A percentile compares a stretch with the other conserved stretches of the same genome.
Evolutionary conservation across 768 basidiomycete species (phyloP).

Genomic region (Boletus rubropictus): DNA sequence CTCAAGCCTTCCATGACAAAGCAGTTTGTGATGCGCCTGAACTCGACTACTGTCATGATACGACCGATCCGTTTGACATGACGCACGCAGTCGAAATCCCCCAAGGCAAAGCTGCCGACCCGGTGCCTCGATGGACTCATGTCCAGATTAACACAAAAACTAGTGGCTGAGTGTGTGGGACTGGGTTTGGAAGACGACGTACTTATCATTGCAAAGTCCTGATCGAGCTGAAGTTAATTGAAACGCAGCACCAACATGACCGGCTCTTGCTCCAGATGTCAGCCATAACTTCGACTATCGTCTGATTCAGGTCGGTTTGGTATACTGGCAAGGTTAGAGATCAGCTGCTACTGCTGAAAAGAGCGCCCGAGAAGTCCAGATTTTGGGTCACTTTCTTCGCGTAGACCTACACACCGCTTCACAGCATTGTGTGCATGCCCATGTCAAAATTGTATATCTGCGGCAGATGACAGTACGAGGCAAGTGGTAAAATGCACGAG

Average conservation of each 20-base stretch:
- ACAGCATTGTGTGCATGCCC: not conserved
- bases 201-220: not conserved
- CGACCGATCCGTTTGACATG: not conserved
- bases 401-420: not conserved
- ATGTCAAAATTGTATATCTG: slow-evolving; percentile 2
- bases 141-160: no score
- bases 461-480: slow-evolving; percentile 3
- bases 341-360: no score
- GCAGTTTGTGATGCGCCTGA: not conserved
- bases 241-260: not conserved
- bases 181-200: not conserved
- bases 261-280: not conserved
- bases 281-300: not conserved
- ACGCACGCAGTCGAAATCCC: not conserved
- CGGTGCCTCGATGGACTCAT: not conserved
- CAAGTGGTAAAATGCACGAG: not conserved
- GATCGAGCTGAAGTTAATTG: not conserved
- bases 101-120: no score
- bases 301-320: not conserved
- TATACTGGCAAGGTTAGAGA: not conserved
- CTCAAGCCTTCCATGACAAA: not conserved
- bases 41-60: not conserved
- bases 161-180: no score
- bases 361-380: no score
- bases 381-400: no score